phyloP scores from a whole-genome alignment of 108 stramenopile genomes.

The Cyclotella baltica region DNA sequence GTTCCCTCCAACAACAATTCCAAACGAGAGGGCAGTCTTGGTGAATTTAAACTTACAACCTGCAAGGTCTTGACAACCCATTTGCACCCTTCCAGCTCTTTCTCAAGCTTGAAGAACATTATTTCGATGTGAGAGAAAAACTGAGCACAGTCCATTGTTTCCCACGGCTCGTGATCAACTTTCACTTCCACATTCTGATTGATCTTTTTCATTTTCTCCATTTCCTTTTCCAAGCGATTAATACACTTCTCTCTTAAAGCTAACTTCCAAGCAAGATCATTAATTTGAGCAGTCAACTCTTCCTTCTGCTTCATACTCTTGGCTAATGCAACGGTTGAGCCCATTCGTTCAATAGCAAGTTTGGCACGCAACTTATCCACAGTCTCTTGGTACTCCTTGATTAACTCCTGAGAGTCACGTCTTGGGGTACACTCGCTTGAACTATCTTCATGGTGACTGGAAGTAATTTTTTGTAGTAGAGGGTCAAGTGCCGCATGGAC shows the following conservation, averaged over 20 bases:
- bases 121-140: conserved; percentile 1
- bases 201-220: neutral
- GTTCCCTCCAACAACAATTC: neutral
- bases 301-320: neutral
- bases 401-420: no score
- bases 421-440: no score
- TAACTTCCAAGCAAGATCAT: neutral
- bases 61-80: neutral
- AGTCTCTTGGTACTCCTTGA: neutral
- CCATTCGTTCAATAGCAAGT: neutral
- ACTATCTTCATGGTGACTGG: no score
- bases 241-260: neutral
- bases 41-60: neutral
- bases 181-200: neutral
- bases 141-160: neutral
- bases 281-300: neutral
- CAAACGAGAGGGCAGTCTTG: neutral
- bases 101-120: conserved; percentile 8
- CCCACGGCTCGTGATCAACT: neutral
- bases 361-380: neutral
- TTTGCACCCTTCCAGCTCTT: neutral
- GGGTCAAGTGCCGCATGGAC: no score
- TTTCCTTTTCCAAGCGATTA: neutral
- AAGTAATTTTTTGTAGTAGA: no score
- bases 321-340: no score